Conservation (phyloP, 768 basidiomycete genomes). For the Rhizopogon vesiculosus region DNA sequence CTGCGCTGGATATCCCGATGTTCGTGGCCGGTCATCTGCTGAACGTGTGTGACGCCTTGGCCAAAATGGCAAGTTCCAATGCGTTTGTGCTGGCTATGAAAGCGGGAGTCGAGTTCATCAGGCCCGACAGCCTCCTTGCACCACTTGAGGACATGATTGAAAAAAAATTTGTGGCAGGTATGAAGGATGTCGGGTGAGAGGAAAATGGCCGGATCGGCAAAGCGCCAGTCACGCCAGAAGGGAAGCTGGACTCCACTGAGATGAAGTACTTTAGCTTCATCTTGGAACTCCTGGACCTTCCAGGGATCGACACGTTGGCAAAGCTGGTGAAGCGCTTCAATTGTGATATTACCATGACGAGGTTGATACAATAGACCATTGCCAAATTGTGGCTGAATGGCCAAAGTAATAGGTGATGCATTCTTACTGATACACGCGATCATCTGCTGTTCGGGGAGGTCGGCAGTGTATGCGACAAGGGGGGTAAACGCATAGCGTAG, state of each 20-base stretch:
- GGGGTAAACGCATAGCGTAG: conserved; percentile 4
- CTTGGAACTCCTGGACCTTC: conserved; percentile 21
- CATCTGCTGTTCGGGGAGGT: conserved; percentile 10
- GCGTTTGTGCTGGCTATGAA: conserved; percentile 5
- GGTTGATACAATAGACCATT: not conserved
- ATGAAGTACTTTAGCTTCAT: not conserved
- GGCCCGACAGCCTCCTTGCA: not conserved
- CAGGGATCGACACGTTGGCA: conserved; percentile 11
- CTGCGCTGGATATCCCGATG: conserved; percentile 32
- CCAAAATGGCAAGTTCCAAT: conserved; percentile 31
- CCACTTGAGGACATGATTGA: not conserved
- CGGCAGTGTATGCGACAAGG: conserved; percentile 7
- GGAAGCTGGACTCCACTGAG: conserved; percentile 16
- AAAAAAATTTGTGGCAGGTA: conserved; percentile 1
- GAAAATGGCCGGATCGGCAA: conserved; percentile 27
- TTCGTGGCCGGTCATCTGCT: conserved; percentile 36
- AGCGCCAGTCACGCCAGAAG: conserved; percentile 34
- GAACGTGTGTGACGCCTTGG: conserved; percentile 32
- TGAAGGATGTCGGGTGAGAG: conserved; percentile 28
- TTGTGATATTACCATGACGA: not conserved
- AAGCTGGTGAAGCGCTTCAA: too few species aligned
- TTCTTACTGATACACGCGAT: conserved; percentile 9
- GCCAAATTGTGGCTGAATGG: conserved; percentile 10
- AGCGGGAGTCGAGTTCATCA: not conserved
- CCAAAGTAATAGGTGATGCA: conserved; percentile 9